A percentile compares a stretch with the other conserved stretches of the same genome.
These are phyloP conservation scores for Thielaviopsis cerberus DNA, from an alignment of 2,329 filamentous ascomycete genomes.

Conservation along the genomic window DNA sequence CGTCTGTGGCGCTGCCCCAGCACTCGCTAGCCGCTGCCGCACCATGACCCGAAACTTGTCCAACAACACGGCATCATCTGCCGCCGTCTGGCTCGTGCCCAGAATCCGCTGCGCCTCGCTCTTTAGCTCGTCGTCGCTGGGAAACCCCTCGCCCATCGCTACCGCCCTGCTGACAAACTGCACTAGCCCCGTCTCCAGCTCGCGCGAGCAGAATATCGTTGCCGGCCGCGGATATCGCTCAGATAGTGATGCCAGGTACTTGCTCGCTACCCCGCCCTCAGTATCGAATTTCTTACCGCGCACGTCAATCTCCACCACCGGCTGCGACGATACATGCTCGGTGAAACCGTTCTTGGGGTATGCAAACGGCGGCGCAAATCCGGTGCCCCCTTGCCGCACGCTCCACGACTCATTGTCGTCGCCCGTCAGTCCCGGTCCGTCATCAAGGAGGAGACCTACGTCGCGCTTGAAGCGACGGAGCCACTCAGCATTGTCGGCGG, in stretches of 20 bases:
- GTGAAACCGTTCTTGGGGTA: constrained; percentile 21
- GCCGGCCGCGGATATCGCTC: constrained; percentile 28
- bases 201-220: constrained; percentile 37
- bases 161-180: constrained; percentile 28
- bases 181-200: constrained; percentile 36
- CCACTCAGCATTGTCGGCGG: constrained; percentile 46
- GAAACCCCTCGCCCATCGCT: constrained; percentile 23
- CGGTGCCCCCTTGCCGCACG: constrained; percentile 30
- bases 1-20: neutral
- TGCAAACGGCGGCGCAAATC: constrained; percentile 37
- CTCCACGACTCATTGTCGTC: constrained; percentile 26
- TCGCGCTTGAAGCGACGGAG: constrained; percentile 43
- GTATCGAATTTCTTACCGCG: constrained; percentile 25
- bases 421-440: constrained; percentile 29
- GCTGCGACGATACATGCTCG: constrained; percentile 16
- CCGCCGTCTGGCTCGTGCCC: constrained; percentile 28
- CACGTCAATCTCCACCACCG: constrained; percentile 18
- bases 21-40: neutral
- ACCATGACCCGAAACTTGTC: constrained; percentile 30
- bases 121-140: constrained; percentile 28
- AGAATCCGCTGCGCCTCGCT: constrained; percentile 31
- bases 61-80: constrained; percentile 34
- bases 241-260: constrained; percentile 27
- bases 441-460: constrained; percentile 30
- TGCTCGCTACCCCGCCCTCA: constrained; percentile 27